Conservation (phyloP, 345 rosid genomes). For the Chamaenerion angustifolium region DNA sequence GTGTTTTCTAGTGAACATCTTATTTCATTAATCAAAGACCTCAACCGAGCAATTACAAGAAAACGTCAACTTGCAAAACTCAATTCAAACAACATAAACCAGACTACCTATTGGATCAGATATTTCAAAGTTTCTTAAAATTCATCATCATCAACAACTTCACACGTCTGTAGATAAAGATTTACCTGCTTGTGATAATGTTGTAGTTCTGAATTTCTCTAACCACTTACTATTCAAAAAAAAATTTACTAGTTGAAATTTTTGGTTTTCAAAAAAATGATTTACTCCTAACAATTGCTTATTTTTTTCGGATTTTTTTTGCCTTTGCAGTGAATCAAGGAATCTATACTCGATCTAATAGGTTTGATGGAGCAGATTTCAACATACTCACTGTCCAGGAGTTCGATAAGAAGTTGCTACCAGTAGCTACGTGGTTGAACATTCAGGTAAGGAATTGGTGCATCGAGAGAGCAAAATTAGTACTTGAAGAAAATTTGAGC, state of each 20-base stretch:
- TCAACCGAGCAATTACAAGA: too few relatives aligned
- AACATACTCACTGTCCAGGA: constrained; percentile 32
- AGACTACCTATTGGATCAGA: too few relatives aligned
- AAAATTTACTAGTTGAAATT: not conserved
- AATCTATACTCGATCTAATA: constrained; percentile 34
- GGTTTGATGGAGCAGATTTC: constrained; percentile 21
- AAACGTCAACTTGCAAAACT: too few relatives aligned
- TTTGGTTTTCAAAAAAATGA: not conserved
- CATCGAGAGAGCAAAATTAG: not conserved
- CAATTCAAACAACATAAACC: too few relatives aligned
- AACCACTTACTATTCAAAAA: too few relatives aligned
- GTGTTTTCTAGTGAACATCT: too few relatives aligned
- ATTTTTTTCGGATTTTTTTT: not conserved
- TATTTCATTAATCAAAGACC: too few relatives aligned
- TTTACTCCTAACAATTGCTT: not conserved
- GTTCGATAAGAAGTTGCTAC: constrained; percentile 23
- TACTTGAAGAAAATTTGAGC: not conserved
- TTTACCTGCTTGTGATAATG: too few relatives aligned
- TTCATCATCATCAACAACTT: too few relatives aligned
- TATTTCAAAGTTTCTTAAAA: too few relatives aligned
- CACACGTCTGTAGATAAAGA: too few relatives aligned
- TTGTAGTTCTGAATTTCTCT: not conserved
- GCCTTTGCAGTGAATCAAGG: constrained; percentile 47
- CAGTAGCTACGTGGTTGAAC: constrained; percentile 56
- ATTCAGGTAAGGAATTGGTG: constrained; percentile 44